Evolutionary conservation across 1,139 yeast species (phyloP).

Genomic region (Trichomonascaceae sp.): DNA sequence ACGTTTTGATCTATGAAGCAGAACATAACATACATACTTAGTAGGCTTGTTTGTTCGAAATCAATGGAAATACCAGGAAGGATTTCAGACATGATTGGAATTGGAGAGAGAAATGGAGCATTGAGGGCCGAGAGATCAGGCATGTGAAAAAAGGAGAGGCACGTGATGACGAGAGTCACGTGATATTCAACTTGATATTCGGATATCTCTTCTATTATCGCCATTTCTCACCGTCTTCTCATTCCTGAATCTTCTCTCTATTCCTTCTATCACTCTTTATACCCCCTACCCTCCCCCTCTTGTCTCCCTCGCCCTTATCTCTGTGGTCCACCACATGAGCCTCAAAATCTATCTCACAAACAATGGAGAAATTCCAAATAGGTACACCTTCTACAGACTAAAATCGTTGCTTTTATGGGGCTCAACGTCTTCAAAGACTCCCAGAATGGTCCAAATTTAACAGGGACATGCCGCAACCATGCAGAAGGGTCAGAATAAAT

Average conservation of each 20-base stretch:
- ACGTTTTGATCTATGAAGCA: not conserved
- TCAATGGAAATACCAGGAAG: slow-evolving; percentile 8
- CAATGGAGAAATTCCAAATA: not conserved
- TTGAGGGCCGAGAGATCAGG: not conserved
- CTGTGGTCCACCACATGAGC: not conserved
- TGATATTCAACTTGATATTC: not conserved
- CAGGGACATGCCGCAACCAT: not conserved
- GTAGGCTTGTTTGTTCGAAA: slow-evolving; percentile 9
- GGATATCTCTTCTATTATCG: no score
- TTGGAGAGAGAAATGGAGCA: not conserved
- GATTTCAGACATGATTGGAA: slow-evolving; percentile 1
- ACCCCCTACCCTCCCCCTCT: not conserved
- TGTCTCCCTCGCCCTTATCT: not conserved
- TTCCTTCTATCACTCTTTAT: not conserved
- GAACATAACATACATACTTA: slow-evolving; percentile 6
- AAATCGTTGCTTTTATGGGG: not conserved
- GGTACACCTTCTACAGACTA: not conserved
- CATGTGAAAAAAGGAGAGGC: slow-evolving; percentile 4
- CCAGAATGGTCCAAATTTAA: not conserved
- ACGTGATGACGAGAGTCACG: no score
- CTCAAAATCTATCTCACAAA: not conserved
- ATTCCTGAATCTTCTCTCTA: no score
- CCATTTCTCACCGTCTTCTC: no score
- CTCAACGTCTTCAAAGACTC: not conserved
- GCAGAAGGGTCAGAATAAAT: not conserved